Evolutionary conservation across 192 early-diverging fungal genomes (phyloP), one percentile per base, ranked within the genome.

Genomic region (Backusella sp.): DNA sequence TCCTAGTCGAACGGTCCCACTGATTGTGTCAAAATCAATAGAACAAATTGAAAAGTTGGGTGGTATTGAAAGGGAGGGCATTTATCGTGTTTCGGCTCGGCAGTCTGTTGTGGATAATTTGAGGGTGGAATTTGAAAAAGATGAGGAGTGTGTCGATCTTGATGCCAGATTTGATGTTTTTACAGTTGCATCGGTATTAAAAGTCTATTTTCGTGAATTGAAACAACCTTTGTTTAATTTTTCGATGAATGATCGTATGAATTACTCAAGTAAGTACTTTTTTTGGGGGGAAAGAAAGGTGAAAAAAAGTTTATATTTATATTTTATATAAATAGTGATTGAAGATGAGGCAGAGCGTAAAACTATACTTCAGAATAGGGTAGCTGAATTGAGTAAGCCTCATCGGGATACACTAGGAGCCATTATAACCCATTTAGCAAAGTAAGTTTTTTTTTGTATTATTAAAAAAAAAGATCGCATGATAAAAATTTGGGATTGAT

Each of bases 191-290:
- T 85, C 83, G 0, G 77, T 93, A 7, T 78, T 93, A 7, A 93
- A 93, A 70, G 77, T 89, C 30, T 93, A 90, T 77, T 79, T 93
- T 6, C 79, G 92, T 19, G 88, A 91, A 70, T 74, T 93, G 19
- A 87, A 90, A 15, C 78, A 85, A 14, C 91, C 91, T 35, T 67
- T 92, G n/a, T 87, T 92, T 75, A 79, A 85, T 3, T 87, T 91
- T 49, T 32, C 85, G 8, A 59, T 86, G 14, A 79, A 80, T 5
- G 89, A 89, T 21, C 77, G 91, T 4, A 74, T 81, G 26, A 83
- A 86, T 49, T 89, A 90, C 73, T 84, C 89, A 3, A 73, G 79
- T 79, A 76, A 71, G 78, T 68, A 23, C 3, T 49, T 44, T 56
- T 75, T 67, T 34, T 53, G 34, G 26, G 1, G 46, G 68, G 6